phyloP scores from a whole-genome alignment of 768 basidiomycete species.

The Phylloporus scabripes region DNA sequence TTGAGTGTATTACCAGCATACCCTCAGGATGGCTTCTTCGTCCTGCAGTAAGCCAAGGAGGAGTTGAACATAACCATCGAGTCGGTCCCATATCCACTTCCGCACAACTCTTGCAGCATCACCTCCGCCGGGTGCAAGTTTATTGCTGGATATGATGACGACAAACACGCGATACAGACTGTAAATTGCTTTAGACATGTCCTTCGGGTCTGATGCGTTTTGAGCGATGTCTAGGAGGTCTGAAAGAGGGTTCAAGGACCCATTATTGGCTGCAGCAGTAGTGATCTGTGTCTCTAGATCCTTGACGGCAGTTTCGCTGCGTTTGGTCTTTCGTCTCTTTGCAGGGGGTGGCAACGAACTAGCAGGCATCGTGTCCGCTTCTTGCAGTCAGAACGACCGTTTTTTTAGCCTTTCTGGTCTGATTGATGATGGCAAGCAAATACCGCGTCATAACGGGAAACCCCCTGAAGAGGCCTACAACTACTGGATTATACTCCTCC shows the following conservation, averaged over 20 bases:
- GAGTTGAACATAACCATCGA: slow-evolving; percentile 65
- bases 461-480: no score
- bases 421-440: no score
- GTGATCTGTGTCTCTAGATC: slow-evolving; percentile 53
- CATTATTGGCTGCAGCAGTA: slow-evolving; percentile 44
- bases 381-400: no score
- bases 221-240: slow-evolving; percentile 64
- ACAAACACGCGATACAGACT: slow-evolving; percentile 78
- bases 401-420: no score
- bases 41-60: slow-evolving; percentile 69
- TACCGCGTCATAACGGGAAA: no score
- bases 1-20: slow-evolving; percentile 33
- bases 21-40: slow-evolving; percentile 68
- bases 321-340: slow-evolving; percentile 46
- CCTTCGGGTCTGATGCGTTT: slow-evolving; percentile 43
- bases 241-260: slow-evolving; percentile 71
- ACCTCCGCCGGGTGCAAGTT: slow-evolving; percentile 45
- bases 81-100: slow-evolving; percentile 73
- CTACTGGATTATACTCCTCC: no score
- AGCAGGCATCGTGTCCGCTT: slow-evolving; percentile 23
- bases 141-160: slow-evolving; percentile 51
- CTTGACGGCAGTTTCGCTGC: slow-evolving; percentile 29
- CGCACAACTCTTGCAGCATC: slow-evolving; percentile 58
- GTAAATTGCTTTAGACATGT: slow-evolving; percentile 72
- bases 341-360: slow-evolving; percentile 47